These are phyloP conservation scores for Suillus placidus DNA, from an alignment of 768 basidiomycete genomes.

Conservation along the genomic window DNA sequence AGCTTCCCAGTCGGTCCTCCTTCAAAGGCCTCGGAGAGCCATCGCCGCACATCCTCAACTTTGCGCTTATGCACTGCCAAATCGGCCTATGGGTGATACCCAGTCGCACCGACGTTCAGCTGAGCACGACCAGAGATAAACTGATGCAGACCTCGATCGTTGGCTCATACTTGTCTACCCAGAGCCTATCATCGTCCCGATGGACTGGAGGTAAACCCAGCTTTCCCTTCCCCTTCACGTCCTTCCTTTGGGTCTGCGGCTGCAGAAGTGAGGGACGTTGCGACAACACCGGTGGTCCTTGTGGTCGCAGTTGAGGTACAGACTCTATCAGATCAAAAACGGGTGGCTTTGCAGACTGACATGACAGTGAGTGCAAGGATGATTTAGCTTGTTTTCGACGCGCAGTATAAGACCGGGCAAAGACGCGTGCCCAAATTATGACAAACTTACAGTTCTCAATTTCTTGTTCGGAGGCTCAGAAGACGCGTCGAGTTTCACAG, in stretches of 20 bases:
- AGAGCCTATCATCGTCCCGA: slow-evolving; percentile 44
- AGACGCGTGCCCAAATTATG: neutral
- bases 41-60: slow-evolving; percentile 74
- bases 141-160: slow-evolving; percentile 50
- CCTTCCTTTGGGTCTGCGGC: slow-evolving; percentile 9
- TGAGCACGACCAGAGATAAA: slow-evolving; percentile 6
- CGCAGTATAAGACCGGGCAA: neutral
- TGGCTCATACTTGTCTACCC: slow-evolving; percentile 70
- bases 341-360: slow-evolving; percentile 22
- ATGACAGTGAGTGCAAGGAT: neutral
- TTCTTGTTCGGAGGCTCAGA: slow-evolving; percentile 27
- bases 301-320: slow-evolving; percentile 13
- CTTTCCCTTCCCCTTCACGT: slow-evolving; percentile 31
- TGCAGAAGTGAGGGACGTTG: slow-evolving; percentile 3
- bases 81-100: slow-evolving; percentile 50
- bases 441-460: slow-evolving; percentile 13
- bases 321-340: slow-evolving; percentile 26
- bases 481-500: slow-evolving; percentile 24
- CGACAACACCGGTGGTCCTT: slow-evolving; percentile 5
- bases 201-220: slow-evolving; percentile 3
- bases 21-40: slow-evolving; percentile 73
- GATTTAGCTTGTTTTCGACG: slow-evolving; percentile 3
- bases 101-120: neutral
- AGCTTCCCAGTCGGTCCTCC: slow-evolving; percentile 66
- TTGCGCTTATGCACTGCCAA: slow-evolving; percentile 81